Evolutionary conservation across 1,284 basidiomycete genomes (phyloP).

Genomic region (Phlebopus sp.): DNA sequence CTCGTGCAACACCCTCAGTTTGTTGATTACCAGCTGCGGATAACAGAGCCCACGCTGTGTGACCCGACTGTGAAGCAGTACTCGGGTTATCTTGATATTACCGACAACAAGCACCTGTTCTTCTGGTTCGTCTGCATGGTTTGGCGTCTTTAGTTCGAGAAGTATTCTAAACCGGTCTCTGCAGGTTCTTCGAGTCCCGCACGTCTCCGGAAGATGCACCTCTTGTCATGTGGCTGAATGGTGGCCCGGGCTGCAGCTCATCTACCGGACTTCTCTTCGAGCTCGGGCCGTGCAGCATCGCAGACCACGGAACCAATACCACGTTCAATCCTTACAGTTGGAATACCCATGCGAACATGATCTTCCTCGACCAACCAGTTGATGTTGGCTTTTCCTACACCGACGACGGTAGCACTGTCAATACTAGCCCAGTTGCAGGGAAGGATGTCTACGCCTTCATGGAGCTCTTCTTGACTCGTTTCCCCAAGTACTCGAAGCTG

Average conservation of each 20-base stretch:
- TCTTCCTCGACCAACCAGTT: constrained; percentile 88
- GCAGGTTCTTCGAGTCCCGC: constrained; percentile 84
- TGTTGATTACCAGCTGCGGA: constrained; percentile 64
- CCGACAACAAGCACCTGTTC: constrained; percentile 83
- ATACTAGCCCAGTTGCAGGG: constrained; percentile 70
- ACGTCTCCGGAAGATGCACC: constrained; percentile 72
- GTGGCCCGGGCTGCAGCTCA: constrained; percentile 79
- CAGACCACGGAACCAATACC: constrained; percentile 65
- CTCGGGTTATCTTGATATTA: constrained; percentile 88
- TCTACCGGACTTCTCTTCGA: constrained; percentile 82
- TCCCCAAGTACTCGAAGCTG: constrained; percentile 62
- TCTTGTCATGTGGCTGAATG: constrained; percentile 87
- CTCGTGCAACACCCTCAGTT: constrained; percentile 73
- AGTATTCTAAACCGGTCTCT: constrained; percentile 28
- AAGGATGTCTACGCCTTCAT: constrained; percentile 90
- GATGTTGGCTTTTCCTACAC: constrained; percentile 90
- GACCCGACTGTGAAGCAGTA: constrained; percentile 83
- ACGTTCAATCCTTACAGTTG: constrained; percentile 76
- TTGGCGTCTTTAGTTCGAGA: constrained; percentile 5
- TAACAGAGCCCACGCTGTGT: constrained; percentile 75
- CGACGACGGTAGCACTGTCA: constrained; percentile 66
- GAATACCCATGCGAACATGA: constrained; percentile 62
- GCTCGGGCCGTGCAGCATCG: constrained; percentile 81
- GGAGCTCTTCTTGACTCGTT: constrained; percentile 77
- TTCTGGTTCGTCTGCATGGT: constrained; percentile 59